These are phyloP conservation scores for Stentor roeselii DNA, from an alignment of 73 alveolate species.

Conservation along the genomic window DNA sequence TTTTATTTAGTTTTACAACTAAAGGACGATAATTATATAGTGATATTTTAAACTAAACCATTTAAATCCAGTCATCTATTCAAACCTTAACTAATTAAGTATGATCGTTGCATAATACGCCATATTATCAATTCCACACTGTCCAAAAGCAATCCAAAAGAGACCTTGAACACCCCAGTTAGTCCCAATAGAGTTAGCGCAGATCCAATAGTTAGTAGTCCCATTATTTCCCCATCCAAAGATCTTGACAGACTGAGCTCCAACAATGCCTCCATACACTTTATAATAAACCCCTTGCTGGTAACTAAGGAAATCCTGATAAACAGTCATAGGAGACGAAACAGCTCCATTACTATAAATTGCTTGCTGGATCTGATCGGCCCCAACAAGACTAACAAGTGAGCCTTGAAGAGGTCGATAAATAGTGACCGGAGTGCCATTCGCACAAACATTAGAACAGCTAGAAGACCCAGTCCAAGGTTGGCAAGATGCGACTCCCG, in stretches of 20 bases:
- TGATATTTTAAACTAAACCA: too few relatives aligned
- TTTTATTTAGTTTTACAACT: too few relatives aligned
- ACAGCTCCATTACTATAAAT: neutral
- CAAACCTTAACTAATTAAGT: too few relatives aligned
- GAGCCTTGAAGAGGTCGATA: too few relatives aligned
- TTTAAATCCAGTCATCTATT: too few relatives aligned
- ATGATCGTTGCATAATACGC: too few relatives aligned
- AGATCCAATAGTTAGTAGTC: slow-evolving; percentile 78
- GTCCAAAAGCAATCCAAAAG: slow-evolving; percentile 5
- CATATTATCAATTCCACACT: slow-evolving; percentile 22
- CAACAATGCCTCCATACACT: slow-evolving; percentile 63
- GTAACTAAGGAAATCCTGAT: slow-evolving; percentile 83
- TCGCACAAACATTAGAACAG: neutral
- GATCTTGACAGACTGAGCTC: slow-evolving; percentile 81
- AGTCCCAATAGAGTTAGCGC: slow-evolving; percentile 75
- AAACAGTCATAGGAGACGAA: slow-evolving; percentile 31
- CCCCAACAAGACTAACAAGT: neutral
- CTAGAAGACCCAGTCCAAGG: neutral
- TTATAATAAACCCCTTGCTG: slow-evolving; percentile 70
- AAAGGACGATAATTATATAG: too few relatives aligned
- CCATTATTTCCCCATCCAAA: slow-evolving; percentile 79
- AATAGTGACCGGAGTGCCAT: neutral
- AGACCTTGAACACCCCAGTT: slow-evolving; percentile 82
- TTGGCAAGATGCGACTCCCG: neutral
- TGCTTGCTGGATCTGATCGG: slow-evolving; percentile 8